Percentiles rank a stretch among this genome's conserved stretches.
Evolutionary conservation across 108 stramenopile species (phyloP).

Genomic region (Nitzschia inconspicua): DNA sequence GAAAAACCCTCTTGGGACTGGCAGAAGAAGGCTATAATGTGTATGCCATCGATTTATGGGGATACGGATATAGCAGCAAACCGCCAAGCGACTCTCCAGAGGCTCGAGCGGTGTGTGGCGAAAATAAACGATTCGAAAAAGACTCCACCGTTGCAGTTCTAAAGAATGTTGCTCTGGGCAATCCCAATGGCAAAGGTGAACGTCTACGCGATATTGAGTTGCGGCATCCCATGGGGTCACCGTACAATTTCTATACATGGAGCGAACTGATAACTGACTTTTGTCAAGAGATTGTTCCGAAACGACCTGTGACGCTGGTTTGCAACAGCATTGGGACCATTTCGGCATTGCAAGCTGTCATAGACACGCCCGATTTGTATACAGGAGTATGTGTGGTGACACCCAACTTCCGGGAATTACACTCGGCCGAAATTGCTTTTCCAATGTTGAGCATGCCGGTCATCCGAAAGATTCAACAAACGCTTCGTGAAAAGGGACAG

Average conservation of each 20-base stretch:
- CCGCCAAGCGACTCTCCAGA: constrained; percentile 55
- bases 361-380: constrained; percentile 74
- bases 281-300: constrained; percentile 51
- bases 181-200: constrained; percentile 36
- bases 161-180: constrained; percentile 53
- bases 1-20: constrained; percentile 60
- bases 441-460: constrained; percentile 67
- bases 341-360: constrained; percentile 78
- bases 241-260: constrained; percentile 95
- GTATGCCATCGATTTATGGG: constrained; percentile 87
- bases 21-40: constrained; percentile 53
- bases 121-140: constrained; percentile 54
- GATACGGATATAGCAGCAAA: constrained; percentile 87
- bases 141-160: constrained; percentile 21
- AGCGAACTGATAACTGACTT: constrained; percentile 75
- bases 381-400: constrained; percentile 67
- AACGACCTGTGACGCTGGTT: constrained; percentile 64
- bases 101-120: constrained; percentile 54
- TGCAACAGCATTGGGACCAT: constrained; percentile 93
- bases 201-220: constrained; percentile 55
- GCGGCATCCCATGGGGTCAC: constrained; percentile 58
- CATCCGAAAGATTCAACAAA: constrained; percentile 61
- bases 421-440: constrained; percentile 83
- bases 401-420: constrained; percentile 90
- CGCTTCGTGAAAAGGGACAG: constrained; percentile 73